phyloP scores from a whole-genome alignment of 1,284 basidiomycete species.

The Microbotryomycetes sp. region DNA sequence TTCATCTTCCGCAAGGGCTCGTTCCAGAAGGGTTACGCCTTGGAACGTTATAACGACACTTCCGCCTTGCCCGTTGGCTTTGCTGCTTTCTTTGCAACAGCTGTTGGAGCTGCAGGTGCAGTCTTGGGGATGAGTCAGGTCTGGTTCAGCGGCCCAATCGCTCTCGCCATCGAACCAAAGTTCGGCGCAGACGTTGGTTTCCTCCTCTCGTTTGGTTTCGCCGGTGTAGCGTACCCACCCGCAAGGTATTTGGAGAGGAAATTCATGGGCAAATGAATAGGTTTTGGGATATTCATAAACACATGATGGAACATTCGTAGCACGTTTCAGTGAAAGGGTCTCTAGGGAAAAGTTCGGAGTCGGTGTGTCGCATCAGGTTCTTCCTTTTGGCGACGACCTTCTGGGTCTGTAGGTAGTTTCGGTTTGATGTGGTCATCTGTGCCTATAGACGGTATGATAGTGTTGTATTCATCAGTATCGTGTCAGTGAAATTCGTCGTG shows the following conservation, averaged over 20 bases:
- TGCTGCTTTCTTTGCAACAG: constrained; percentile 38
- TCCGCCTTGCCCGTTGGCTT: constrained; percentile 36
- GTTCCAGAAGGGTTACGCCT: constrained; percentile 38
- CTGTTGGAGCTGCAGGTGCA: constrained; percentile 40
- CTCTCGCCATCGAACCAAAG: constrained; percentile 24
- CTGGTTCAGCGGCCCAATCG: constrained; percentile 40
- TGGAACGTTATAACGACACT: constrained; percentile 41
- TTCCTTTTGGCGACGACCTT: too few relatives aligned
- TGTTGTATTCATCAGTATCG: too few relatives aligned
- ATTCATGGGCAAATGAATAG: constrained; percentile 36
- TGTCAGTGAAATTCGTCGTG: too few relatives aligned
- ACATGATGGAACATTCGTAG: too few relatives aligned
- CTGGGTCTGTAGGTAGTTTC: too few relatives aligned
- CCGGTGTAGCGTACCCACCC: constrained; percentile 40
- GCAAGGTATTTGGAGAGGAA: constrained; percentile 39
- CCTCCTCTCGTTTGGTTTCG: constrained; percentile 40
- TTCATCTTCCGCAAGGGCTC: constrained; percentile 43
- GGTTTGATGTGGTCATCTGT: too few relatives aligned
- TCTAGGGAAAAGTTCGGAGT: too few relatives aligned
- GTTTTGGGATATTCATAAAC: too few relatives aligned
- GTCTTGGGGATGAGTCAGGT: constrained; percentile 41
- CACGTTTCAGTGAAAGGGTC: too few relatives aligned
- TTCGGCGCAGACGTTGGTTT: constrained; percentile 31
- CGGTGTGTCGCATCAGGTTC: too few relatives aligned
- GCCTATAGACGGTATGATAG: too few relatives aligned